Conservation (phyloP, 2,329 filamentous ascomycete genomes). For the Albifimbria verrucaria region DNA sequence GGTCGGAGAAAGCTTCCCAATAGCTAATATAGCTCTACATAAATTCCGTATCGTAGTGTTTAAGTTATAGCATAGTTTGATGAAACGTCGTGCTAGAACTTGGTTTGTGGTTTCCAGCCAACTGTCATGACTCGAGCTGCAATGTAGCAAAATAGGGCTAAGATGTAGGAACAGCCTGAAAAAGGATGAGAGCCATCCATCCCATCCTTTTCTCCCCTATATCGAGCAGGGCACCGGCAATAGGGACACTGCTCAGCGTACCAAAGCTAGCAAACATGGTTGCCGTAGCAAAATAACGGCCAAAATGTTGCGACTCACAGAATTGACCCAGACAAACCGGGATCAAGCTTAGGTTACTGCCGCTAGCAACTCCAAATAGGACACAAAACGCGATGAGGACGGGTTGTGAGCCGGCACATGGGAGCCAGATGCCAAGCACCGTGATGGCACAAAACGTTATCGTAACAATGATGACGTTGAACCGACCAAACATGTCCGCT, state of each 20-base stretch:
- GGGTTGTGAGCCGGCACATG: conserved; percentile 45
- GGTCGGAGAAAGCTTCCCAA: no score
- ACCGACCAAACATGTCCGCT: conserved; percentile 74
- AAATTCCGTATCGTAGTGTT: no score
- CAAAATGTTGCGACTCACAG: conserved; percentile 73
- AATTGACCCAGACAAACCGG: conserved; percentile 81
- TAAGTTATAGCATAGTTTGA: background rate
- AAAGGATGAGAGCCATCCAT: conserved; percentile 35
- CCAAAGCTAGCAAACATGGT: conserved; percentile 77
- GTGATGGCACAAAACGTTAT: conserved; percentile 53
- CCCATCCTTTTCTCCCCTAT: conserved; percentile 22
- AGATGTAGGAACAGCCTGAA: conserved; percentile 30
- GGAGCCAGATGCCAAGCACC: conserved; percentile 70
- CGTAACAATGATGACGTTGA: conserved; percentile 74
- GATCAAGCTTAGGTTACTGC: conserved; percentile 72
- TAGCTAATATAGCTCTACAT: no score
- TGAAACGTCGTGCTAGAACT: conserved; percentile 7
- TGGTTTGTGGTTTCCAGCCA: conserved; percentile 25
- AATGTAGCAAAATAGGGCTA: conserved; percentile 15
- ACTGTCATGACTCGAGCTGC: conserved; percentile 31
- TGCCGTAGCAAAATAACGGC: conserved; percentile 71
- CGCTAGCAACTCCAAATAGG: conserved; percentile 75
- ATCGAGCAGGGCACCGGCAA: conserved; percentile 36
- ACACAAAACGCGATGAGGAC: conserved; percentile 66
- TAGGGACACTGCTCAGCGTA: conserved; percentile 45